These are phyloP conservation scores for Fusarium oxysporum DNA, from an alignment of 2,329 filamentous ascomycete genomes.

Conservation along the genomic window DNA sequence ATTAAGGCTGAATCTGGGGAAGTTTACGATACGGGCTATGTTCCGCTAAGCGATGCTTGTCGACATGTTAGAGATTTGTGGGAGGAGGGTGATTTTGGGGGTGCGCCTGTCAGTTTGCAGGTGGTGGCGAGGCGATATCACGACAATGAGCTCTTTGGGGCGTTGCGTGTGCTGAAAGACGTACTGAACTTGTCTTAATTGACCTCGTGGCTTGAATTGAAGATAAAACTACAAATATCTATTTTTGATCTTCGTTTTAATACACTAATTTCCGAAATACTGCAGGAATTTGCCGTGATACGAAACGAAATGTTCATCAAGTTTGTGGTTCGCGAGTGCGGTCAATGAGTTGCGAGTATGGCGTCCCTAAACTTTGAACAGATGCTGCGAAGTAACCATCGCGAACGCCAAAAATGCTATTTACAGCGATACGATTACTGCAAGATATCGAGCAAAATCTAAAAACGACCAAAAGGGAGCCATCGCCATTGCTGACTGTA, in stretches of 20 bases:
- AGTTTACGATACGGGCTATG: slow-evolving; percentile 33
- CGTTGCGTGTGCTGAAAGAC: slow-evolving; percentile 37
- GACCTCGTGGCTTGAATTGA: not conserved
- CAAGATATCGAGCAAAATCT: too few relatives aligned
- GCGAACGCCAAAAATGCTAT: not conserved
- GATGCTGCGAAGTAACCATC: not conserved
- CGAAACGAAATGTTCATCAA: not conserved
- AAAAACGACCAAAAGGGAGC: not conserved
- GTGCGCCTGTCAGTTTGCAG: slow-evolving; percentile 50
- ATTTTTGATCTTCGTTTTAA: not conserved
- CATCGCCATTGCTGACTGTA: not conserved
- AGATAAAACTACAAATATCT: accelerated
- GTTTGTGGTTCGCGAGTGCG: accelerated
- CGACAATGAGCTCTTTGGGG: slow-evolving; percentile 51
- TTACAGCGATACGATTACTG: not conserved
- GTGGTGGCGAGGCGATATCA: slow-evolving; percentile 50
- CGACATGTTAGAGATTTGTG: slow-evolving; percentile 49
- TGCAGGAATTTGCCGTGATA: not conserved
- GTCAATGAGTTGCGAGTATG: too few relatives aligned
- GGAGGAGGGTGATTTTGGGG: slow-evolving; percentile 49
- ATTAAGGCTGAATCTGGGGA: slow-evolving; percentile 48
- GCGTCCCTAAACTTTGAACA: not conserved
- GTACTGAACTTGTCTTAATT: slow-evolving; percentile 9
- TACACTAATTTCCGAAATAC: accelerated
- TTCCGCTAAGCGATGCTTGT: slow-evolving; percentile 48